These are phyloP conservation scores for Mikania micrantha DNA, from an alignment of 129 eudicot species.

Conservation along the genomic window DNA sequence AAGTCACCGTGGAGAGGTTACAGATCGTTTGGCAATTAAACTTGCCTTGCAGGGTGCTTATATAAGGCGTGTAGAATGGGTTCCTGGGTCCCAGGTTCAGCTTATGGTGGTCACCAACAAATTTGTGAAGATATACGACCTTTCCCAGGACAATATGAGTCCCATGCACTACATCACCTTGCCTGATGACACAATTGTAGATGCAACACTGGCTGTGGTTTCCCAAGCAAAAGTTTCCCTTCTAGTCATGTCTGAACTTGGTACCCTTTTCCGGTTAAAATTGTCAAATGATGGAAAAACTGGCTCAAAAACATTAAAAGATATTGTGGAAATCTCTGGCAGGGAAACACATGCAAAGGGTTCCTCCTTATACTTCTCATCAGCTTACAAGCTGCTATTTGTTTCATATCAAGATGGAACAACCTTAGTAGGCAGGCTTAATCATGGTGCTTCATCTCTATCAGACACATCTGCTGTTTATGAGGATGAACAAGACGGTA, in stretches of 20 bases:
- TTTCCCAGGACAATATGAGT: slow-evolving; percentile 89
- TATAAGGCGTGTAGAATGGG: slow-evolving; percentile 84
- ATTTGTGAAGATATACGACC: slow-evolving; percentile 88
- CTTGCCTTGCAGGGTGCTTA: slow-evolving; percentile 97
- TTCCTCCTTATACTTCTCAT: slow-evolving; percentile 73
- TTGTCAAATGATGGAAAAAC: slow-evolving; percentile 72
- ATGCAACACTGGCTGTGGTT: slow-evolving; percentile 80
- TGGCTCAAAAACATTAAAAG: slow-evolving; percentile 68
- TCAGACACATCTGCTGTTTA: slow-evolving; percentile 60
- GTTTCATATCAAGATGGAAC: slow-evolving; percentile 91
- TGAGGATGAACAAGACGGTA: slow-evolving; percentile 82
- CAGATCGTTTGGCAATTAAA: slow-evolving; percentile 92
- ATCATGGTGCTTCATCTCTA: slow-evolving; percentile 54
- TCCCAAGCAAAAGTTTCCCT: slow-evolving; percentile 73
- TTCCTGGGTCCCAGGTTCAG: slow-evolving; percentile 96
- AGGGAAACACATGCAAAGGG: slow-evolving; percentile 55
- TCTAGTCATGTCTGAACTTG: slow-evolving; percentile 77
- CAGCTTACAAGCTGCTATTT: slow-evolving; percentile 72
- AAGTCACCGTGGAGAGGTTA: slow-evolving; percentile 95
- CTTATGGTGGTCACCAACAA: slow-evolving; percentile 93
- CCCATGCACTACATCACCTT: slow-evolving; percentile 88
- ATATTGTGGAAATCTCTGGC: slow-evolving; percentile 43
- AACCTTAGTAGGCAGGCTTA: slow-evolving; percentile 67
- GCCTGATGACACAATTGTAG: slow-evolving; percentile 64
- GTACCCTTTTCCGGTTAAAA: slow-evolving; percentile 71